phyloP scores from a whole-genome alignment of 2,329 filamentous ascomycete genomes.

The Dactylellina cionopaga region DNA sequence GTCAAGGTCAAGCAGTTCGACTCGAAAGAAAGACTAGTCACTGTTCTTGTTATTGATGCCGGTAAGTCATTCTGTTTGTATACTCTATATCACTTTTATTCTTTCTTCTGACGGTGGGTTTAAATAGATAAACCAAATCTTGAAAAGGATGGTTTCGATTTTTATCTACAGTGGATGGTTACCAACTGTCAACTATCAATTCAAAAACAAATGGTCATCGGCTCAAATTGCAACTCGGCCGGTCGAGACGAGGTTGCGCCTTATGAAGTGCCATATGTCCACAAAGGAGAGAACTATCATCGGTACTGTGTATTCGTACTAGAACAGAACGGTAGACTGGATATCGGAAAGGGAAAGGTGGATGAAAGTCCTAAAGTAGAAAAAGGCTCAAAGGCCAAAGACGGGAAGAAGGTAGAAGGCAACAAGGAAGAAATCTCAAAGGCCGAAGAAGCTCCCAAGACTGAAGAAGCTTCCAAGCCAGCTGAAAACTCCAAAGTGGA shows the following conservation, averaged over 20 bases:
- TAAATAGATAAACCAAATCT: constrained; percentile 76
- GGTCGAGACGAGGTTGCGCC: constrained; percentile 64
- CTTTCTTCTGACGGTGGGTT: background rate
- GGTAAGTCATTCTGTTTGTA: constrained; percentile 59
- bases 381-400: constrained; percentile 8
- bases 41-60: constrained; percentile 84
- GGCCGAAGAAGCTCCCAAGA: constrained; percentile 60
- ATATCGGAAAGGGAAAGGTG: constrained; percentile 68
- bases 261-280: constrained; percentile 86
- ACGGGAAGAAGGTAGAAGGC: background rate
- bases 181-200: constrained; percentile 71
- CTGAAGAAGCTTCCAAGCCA: constrained; percentile 62
- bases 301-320: constrained; percentile 84
- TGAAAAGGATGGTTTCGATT: constrained; percentile 77
- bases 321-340: constrained; percentile 74
- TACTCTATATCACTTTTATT: background rate
- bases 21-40: constrained; percentile 80
- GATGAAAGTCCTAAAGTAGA: background rate
- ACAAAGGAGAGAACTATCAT: constrained; percentile 92
- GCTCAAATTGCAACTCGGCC: constrained; percentile 52
- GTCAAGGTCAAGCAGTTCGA: constrained; percentile 88
- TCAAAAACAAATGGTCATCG: constrained; percentile 69
- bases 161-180: constrained; percentile 88
- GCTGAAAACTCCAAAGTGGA: constrained; percentile 48
- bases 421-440: background rate